phyloP scores from a whole-genome alignment of 139 green algal species.

The Coelastrella sp. region DNA sequence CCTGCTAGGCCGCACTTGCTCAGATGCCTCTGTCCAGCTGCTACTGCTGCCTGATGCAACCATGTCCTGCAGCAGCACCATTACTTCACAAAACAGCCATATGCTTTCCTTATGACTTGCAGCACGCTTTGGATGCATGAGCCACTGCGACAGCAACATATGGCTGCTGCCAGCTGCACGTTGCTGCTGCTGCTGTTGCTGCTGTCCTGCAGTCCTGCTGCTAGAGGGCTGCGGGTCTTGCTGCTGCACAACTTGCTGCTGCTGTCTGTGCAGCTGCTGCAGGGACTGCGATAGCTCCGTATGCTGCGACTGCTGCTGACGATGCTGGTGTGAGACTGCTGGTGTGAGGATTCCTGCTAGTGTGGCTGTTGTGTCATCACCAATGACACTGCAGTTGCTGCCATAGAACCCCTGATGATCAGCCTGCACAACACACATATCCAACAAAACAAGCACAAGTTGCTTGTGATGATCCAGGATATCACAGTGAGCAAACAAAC shows the following conservation, averaged over 20 bases:
- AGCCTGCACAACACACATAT: background rate
- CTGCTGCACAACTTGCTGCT: slow-evolving; percentile 41
- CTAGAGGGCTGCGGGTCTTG: background rate
- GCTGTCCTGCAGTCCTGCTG: slow-evolving; percentile 1
- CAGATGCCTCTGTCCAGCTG: background rate
- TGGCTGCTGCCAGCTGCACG: background rate
- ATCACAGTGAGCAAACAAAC: slow-evolving; percentile 5
- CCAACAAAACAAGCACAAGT: background rate
- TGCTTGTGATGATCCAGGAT: background rate
- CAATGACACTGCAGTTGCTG: background rate
- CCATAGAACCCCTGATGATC: background rate
- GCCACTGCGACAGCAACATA: slow-evolving; percentile 60
- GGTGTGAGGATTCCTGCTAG: background rate
- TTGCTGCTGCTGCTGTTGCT: slow-evolving; percentile 30
- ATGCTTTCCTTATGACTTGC: slow-evolving; percentile 62
- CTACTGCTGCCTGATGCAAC: slow-evolving; percentile 1
- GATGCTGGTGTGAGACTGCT: too few species aligned
- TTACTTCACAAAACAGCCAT: slow-evolving; percentile 73
- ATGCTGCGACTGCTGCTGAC: slow-evolving; percentile 36
- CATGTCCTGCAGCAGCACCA: slow-evolving; percentile 60
- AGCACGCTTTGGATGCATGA: slow-evolving; percentile 47
- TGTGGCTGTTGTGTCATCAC: slow-evolving; percentile 7
- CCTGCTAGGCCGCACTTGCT: slow-evolving; percentile 48
- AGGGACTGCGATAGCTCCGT: slow-evolving; percentile 20
- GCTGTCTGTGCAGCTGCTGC: slow-evolving; percentile 38